Base-by-base conservation (phyloP, 2,329 filamentous ascomycete species). In the Pseudogymnoascus verrucosus region DNA sequence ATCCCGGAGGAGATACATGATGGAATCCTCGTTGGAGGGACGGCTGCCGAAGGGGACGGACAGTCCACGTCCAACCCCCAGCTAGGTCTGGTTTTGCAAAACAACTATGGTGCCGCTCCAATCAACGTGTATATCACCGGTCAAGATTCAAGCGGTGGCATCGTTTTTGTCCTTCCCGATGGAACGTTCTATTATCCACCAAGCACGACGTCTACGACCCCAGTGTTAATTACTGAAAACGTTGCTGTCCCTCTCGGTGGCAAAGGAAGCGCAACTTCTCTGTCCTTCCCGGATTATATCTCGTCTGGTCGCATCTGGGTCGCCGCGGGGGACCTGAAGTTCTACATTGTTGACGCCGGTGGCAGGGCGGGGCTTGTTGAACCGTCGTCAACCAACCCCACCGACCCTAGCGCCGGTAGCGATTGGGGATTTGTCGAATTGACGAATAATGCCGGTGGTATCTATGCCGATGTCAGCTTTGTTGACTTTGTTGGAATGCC, bases 231-330 rank as follows among this genome's bases (percentile, higher is more conserved):
- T 14, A 74, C 75, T 2, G 78, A 76, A 34, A 78, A 91, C 73
- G 83, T 83, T 69, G 82, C 83, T 39, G 91, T 93, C 66, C 74
- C 78, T 1, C 77, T 92, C 4, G 88, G 88, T 12, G 77, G 78
- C 0, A 79, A 86, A 0, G 89, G 89, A 5, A 77, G 79, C 47
- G 83, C 82, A 0, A 82, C 78, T 28, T 83, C 78, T 2, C 78
- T 89, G 23, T 86, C 82, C 1, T 85, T 92, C 65, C 89, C 89
- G 10, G 51, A 57, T 57, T 86, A 86, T 65, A 80, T 91, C 26
- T 87, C 83, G 2, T 89, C 88, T 21, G 89, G 84, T 1, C 82
- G 89, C 62, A 84, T 92, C 72, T 93, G 88, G 86, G 89, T 90
- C 74, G 84, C 80, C 63, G 78, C 84, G 65, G 83, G 82, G 68